Base-by-base conservation (phyloP, 441 rosid genomes). In the Eugenia klotzschiana region DNA sequence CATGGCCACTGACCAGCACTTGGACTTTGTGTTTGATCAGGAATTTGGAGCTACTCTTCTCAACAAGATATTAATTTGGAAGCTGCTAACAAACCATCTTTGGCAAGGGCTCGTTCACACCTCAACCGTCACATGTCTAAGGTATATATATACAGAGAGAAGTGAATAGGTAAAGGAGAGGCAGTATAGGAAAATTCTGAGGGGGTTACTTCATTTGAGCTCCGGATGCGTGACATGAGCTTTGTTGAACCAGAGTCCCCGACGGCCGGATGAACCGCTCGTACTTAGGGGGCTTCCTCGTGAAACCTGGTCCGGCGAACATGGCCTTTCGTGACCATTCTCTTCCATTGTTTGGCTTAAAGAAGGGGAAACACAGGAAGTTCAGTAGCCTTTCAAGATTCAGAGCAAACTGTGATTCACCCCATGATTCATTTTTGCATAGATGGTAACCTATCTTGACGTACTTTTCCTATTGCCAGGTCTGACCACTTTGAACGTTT, bases 271-370 rank as follows among this genome's bases (percentile, higher is more conserved):
- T 97, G 88, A 97, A 97, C 6, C 96, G 92, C 92, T 97, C 99
- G 25, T 97, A 97, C 91, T 97, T 97, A 37, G 99, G 99, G 72
- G 99, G 98, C 83, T 97, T 97, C 87, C 99, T 92, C 4, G 98
- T 95, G 86, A 97, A 97, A 86, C 96, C 94, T 33, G 96, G 93
- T 84, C 96, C 98, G 7, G 92, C 96, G 86, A 93, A 96, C 43
- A 98, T 93, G 86, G 89, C 98, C 88, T 95, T 95, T 95, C 0
- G 97, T 94, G 46, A 95, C 94, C 98, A 95, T 93, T 82, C 98
- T 89, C 93, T 94, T 94, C 98, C 98, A 93, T 33, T 94, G 98
- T 87, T 95, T 94, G 85, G 94, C 98, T 94, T 93, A 86, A 83
- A 79, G 81, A 10, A 52, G 22, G 22, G 11, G 18, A 37, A 22